phyloP scores from a whole-genome alignment of 306 rosid genomes.

The Quercus glauca region DNA sequence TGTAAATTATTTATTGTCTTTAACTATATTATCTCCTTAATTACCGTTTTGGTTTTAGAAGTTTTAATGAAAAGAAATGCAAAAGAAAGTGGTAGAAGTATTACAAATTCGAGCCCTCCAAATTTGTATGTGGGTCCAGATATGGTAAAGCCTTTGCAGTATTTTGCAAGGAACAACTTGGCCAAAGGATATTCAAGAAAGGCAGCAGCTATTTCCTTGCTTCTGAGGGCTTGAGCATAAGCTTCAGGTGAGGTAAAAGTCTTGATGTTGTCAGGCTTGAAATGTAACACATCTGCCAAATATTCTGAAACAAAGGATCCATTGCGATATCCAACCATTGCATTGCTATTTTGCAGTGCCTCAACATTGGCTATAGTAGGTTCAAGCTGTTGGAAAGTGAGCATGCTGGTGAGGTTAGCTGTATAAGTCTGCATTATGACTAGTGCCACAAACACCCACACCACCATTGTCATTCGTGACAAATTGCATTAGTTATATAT shows the following conservation, averaged over 20 bases:
- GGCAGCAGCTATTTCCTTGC: constrained; percentile 37
- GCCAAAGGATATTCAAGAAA: constrained; percentile 39
- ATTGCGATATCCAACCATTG: constrained; percentile 30
- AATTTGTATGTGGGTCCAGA: constrained; percentile 39
- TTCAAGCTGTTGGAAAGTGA: constrained; percentile 44
- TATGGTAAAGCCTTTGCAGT: constrained; percentile 33
- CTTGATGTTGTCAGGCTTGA: constrained; percentile 14
- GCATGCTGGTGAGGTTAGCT: constrained; percentile 45
- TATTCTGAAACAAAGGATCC: constrained; percentile 38
- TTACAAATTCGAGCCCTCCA: constrained; percentile 49
- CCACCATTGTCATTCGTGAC: constrained; percentile 45
- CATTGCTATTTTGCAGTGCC: constrained; percentile 14
- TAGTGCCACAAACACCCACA: constrained; percentile 51
- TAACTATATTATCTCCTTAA: no score
- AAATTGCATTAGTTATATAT: constrained; percentile 7
- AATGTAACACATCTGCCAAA: constrained; percentile 21
- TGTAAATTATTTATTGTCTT: no score
- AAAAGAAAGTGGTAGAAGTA: neutral
- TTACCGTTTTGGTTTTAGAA: no score
- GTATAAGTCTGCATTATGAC: constrained; percentile 45
- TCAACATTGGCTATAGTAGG: constrained; percentile 34
- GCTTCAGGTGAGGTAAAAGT: constrained; percentile 16
- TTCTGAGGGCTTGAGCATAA: constrained; percentile 38
- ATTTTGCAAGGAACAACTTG: constrained; percentile 43
- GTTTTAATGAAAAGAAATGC: neutral